These are phyloP conservation scores for Aspergillus egyptiacus DNA, from an alignment of 495 filamentous ascomycete species.

Conservation along the genomic window DNA sequence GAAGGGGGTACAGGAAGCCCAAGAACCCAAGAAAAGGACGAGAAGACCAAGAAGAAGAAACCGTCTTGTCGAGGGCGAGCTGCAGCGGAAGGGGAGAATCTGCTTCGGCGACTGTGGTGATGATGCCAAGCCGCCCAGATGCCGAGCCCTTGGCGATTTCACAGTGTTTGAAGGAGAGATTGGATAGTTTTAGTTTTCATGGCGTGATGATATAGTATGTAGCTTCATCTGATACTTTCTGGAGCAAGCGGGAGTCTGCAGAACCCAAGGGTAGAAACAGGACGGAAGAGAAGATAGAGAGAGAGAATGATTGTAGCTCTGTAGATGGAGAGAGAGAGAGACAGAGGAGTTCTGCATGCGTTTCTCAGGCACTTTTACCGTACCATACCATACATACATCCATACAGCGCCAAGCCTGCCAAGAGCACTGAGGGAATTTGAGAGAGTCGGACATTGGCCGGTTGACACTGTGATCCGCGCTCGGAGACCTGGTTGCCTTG, in stretches of 20 bases:
- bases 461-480: constrained; percentile 23
- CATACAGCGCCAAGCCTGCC: constrained; percentile 31
- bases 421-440: constrained; percentile 25
- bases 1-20: constrained; percentile 24
- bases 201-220: too few species aligned
- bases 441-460: constrained; percentile 16
- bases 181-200: too few species aligned
- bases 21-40: constrained; percentile 29
- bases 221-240: background rate
- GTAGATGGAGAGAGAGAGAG: background rate
- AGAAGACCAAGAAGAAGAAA: constrained; percentile 21
- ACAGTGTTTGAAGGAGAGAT: too few species aligned
- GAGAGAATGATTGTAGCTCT: constrained; percentile 5
- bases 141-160: constrained; percentile 42
- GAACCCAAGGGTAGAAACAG: too few species aligned
- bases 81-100: constrained; percentile 25
- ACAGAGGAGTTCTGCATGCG: background rate
- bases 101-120: constrained; percentile 23
- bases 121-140: constrained; percentile 42
- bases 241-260: background rate
- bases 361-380: constrained; percentile 10
- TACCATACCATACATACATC: constrained; percentile 25
- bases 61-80: constrained; percentile 15
- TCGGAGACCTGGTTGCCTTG: constrained; percentile 19
- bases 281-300: too few species aligned